A percentile compares a stretch with the other conserved stretches of the same genome.
Conservation (phyloP, 179 eudicot genomes). For the Gypsophila paniculata region DNA sequence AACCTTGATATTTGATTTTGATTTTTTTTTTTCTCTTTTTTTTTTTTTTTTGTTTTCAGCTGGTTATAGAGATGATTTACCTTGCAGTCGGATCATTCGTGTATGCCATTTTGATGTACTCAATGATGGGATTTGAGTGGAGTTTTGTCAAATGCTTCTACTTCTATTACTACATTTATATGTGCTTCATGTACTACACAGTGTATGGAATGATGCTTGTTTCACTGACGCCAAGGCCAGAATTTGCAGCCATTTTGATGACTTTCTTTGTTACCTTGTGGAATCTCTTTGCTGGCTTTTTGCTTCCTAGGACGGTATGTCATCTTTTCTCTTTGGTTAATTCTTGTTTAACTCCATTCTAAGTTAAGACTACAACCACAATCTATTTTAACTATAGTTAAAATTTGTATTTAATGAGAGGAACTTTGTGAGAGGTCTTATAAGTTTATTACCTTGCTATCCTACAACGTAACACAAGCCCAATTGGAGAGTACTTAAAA, state of each 20-base stretch:
- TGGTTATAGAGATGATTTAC: constrained; percentile 59
- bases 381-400: too few species aligned
- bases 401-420: too few species aligned
- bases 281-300: constrained; percentile 82
- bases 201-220: constrained; percentile 85
- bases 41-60: constrained; percentile 34
- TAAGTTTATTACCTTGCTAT: too few species aligned
- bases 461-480: too few species aligned
- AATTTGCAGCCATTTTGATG: constrained; percentile 66
- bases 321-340: not conserved
- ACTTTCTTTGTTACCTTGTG: constrained; percentile 74
- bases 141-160: constrained; percentile 35
- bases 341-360: too few species aligned
- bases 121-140: constrained; percentile 86
- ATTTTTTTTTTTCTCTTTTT: not conserved
- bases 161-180: constrained; percentile 60
- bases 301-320: constrained; percentile 66
- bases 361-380: too few species aligned
- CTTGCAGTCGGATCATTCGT: constrained; percentile 39
- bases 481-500: too few species aligned
- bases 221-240: constrained; percentile 64
- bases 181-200: constrained; percentile 59
- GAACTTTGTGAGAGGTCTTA: too few species aligned
- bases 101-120: constrained; percentile 52
- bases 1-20: not conserved